Base-by-base conservation (phyloP, 2,329 filamentous ascomycete species). In the Metarhizium brunneum region DNA sequence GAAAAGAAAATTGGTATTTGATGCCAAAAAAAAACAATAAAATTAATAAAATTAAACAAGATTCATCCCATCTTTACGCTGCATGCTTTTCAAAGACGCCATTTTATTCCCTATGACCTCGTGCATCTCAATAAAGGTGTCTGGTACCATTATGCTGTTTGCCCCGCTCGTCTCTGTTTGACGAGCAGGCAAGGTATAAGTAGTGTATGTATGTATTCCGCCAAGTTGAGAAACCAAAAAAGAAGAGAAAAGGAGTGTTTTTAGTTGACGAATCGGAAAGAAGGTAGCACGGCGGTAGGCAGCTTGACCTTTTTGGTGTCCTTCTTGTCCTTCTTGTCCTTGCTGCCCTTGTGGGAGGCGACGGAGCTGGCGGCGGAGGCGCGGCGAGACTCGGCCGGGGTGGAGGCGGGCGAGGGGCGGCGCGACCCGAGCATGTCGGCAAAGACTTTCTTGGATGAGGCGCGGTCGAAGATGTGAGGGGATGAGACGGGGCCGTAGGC, bases 401-500 rank as follows among this genome's bases (percentile, higher is more conserved):
- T 52, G 38, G 47, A 29, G 40, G 38, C 49, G 11, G 32, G 16
- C n/a, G 52, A 54, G n/a, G 57, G 40, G 54, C 53, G 45, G 55
- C 57, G 53, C n/a, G 50, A 54, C 36, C 53, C 36, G 56, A 57
- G 40, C 56, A 60, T 54, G 43, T 52, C 48, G 18, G 57, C 42
- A 38, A 58, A 50, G 48, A 53, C 30, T 13, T 47, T 48, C 38
- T 53, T 59, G 55, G 55, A 47, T 47, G 47, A 30, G 42, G 40
- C 47, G 49, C 57, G 54, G 52, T 57, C 43, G 50, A 43, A 54
- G 52, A 53, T 52, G 47, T 57, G 43, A 47, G 53, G 56, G 30
- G 53, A 52, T 16, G 57, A 54, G 56, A 57, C 25, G 53, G 56
- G 53, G 50, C 52, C 57, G 51, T 54, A 54, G 57, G 54, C 57